Percentiles rank a stretch among this genome's conserved stretches.
Evolutionary conservation across 306 rosid species (phyloP).

Genomic region (Crotalaria pallida): DNA sequence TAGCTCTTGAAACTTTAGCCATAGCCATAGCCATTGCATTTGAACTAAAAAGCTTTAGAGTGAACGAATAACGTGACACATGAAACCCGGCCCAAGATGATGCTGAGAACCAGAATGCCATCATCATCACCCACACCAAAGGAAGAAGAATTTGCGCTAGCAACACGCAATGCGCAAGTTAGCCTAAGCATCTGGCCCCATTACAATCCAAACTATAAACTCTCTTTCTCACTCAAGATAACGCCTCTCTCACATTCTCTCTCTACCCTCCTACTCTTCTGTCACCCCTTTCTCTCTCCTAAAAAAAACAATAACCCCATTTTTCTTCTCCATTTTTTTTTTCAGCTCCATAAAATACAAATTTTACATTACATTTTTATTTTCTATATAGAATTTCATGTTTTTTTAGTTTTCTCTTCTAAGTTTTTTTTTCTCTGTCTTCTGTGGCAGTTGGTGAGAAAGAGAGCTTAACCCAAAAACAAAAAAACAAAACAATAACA

Average conservation of each 20-base stretch:
- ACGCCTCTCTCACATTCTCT: conserved; percentile 50
- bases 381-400: not conserved
- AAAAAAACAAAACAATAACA: too few relatives aligned
- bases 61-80: conserved; percentile 10
- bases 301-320: conserved; percentile 11
- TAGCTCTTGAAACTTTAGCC: conserved; percentile 9
- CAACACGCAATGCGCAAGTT: conserved; percentile 55
- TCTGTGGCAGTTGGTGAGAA: conserved; percentile 39
- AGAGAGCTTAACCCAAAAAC: conserved; percentile 21
- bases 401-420: conserved; percentile 26
- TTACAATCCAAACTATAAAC: conserved; percentile 24
- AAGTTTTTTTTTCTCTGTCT: conserved; percentile 25
- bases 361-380: conserved; percentile 19
- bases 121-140: conserved; percentile 26
- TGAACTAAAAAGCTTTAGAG: conserved; percentile 5
- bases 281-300: conserved; percentile 51
- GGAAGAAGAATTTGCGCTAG: conserved; percentile 35
- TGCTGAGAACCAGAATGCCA: conserved; percentile 30
- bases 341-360: conserved; percentile 16
- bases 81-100: conserved; percentile 34
- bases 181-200: conserved; percentile 21
- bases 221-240: conserved; percentile 57
- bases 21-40: not conserved
- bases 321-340: not conserved
- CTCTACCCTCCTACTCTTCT: conserved; percentile 39